Conservation (phyloP, 1,284 basidiomycete species). For the Cronartium ribicola region DNA sequence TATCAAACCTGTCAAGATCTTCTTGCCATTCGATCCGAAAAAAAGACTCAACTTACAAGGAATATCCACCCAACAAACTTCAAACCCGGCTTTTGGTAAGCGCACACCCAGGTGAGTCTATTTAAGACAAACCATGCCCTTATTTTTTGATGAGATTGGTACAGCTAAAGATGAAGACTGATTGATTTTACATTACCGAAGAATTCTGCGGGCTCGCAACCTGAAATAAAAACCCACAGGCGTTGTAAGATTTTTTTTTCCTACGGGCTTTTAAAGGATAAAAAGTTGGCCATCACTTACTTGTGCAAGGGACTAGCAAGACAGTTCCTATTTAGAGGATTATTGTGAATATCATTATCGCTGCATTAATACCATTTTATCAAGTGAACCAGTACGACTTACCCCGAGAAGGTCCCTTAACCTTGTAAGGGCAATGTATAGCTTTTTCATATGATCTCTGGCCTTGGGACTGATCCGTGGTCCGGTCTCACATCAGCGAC, state of each 20-base stretch:
- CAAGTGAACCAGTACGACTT: background rate
- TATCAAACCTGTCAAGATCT: background rate
- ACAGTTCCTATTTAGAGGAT: conserved; percentile 37
- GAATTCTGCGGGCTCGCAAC: background rate
- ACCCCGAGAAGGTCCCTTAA: background rate
- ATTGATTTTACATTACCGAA: background rate
- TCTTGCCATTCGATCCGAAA: background rate
- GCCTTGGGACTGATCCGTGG: conserved; percentile 13
- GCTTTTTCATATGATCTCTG: conserved; percentile 17
- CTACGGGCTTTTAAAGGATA: background rate
- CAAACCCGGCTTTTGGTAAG: conserved; percentile 47
- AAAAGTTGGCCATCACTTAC: conserved; percentile 3
- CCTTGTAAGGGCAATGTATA: conserved; percentile 7
- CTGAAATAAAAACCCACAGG: background rate
- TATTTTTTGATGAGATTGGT: no score
- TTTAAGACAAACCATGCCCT: background rate
- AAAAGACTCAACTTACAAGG: conserved; percentile 43
- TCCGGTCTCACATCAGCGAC: background rate
- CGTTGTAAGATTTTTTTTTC: background rate
- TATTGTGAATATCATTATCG: background rate
- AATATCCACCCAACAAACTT: conserved; percentile 50
- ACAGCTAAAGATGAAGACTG: background rate
- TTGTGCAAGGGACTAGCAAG: conserved; percentile 26
- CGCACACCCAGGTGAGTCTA: conserved; percentile 14
- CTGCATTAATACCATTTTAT: background rate